Percentiles rank a stretch among this genome's conserved stretches.
phyloP scores from a whole-genome alignment of 495 filamentous ascomycete genomes.

The Entonaema liquescens region DNA sequence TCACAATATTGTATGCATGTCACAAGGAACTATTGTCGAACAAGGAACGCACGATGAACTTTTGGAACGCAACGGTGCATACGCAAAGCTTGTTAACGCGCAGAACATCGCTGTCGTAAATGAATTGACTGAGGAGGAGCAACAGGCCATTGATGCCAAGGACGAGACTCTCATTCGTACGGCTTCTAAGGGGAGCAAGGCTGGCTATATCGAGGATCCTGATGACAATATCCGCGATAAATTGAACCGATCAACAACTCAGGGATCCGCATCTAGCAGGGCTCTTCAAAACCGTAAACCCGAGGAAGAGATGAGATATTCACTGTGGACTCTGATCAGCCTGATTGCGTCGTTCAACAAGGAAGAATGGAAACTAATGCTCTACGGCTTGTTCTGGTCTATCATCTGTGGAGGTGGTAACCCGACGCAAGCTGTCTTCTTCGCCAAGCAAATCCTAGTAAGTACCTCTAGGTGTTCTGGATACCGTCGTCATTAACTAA shows the following conservation, averaged over 20 bases:
- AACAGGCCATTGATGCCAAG: constrained; percentile 54
- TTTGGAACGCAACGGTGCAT: constrained; percentile 67
- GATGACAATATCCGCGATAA: constrained; percentile 65
- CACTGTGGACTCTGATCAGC: constrained; percentile 83
- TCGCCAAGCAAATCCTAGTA: constrained; percentile 82
- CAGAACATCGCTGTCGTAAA: constrained; percentile 78
- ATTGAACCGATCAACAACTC: constrained; percentile 69
- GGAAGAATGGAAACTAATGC: constrained; percentile 75
- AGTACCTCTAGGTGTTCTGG: constrained; percentile 14
- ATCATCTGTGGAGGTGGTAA: constrained; percentile 85
- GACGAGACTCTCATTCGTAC: constrained; percentile 59
- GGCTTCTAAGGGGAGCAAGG: constrained; percentile 49
- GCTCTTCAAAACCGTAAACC: constrained; percentile 64
- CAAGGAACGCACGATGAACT: constrained; percentile 83
- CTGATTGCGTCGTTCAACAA: constrained; percentile 85
- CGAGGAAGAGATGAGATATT: constrained; percentile 65
- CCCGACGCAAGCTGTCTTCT: constrained; percentile 88
- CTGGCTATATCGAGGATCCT: constrained; percentile 58
- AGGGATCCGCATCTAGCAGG: constrained; percentile 74
- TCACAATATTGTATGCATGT: constrained; percentile 96
- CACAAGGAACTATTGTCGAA: constrained; percentile 84
- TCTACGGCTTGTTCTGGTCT: constrained; percentile 77
- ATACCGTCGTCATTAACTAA: constrained; percentile 28
- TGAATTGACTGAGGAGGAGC: constrained; percentile 58
- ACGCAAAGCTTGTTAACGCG: constrained; percentile 80